Conservation (phyloP, 192 early-diverging fungal species). For the Umbelopsis ramanniana region DNA sequence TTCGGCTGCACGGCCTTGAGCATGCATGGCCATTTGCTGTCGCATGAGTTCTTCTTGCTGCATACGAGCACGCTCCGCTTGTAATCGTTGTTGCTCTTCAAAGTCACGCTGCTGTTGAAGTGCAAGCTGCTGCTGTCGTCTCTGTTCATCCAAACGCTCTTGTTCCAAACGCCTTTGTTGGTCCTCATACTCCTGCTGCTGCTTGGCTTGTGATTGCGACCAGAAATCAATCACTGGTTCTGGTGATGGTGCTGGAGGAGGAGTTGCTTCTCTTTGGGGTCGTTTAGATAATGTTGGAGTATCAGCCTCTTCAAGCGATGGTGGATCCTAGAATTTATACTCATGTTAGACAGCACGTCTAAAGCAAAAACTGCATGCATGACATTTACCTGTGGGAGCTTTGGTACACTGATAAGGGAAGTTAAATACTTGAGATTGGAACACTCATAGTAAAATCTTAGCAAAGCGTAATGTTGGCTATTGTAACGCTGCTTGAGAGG, state of each 20-base stretch:
- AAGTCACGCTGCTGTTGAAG: conserved; percentile 71
- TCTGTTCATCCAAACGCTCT: conserved; percentile 64
- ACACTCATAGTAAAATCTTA: conserved; percentile 93
- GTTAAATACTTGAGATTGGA: conserved; percentile 88
- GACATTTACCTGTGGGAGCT: conserved; percentile 60
- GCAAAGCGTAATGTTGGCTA: conserved; percentile 79
- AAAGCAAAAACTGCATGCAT: background rate
- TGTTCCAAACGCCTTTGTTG: conserved; percentile 66
- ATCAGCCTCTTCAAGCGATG: conserved; percentile 77
- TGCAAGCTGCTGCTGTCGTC: conserved; percentile 65
- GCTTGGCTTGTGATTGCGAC: conserved; percentile 63
- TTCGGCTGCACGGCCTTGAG: conserved; percentile 76
- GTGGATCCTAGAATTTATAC: conserved; percentile 60
- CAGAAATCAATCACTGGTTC: conserved; percentile 67
- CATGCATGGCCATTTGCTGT: conserved; percentile 83
- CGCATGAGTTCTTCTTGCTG: conserved; percentile 76
- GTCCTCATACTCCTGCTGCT: conserved; percentile 68
- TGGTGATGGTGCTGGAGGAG: conserved; percentile 50
- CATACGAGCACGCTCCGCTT: conserved; percentile 72
- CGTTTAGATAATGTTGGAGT: conserved; percentile 67
- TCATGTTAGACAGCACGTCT: background rate
- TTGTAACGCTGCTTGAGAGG: conserved; percentile 90
- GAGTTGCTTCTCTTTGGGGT: conserved; percentile 46
- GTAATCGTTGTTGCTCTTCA: conserved; percentile 78
- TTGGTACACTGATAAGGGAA: conserved; percentile 90